Evolutionary conservation across 2,329 filamentous ascomycete species (phyloP).

Genomic region (Botrytis pseudocinerea): DNA sequence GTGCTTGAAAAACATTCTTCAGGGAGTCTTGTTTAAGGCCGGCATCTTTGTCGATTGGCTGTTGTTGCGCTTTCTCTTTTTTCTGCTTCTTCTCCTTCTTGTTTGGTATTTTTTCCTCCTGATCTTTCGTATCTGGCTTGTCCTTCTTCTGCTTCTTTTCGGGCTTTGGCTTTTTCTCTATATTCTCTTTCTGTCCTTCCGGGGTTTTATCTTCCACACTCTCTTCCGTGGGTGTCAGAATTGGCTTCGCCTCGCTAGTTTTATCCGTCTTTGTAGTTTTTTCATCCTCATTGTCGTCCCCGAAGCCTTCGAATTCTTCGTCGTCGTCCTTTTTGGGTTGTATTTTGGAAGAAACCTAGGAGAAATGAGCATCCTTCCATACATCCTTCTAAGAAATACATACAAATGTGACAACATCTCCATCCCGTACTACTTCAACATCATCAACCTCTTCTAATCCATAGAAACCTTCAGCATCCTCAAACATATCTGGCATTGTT

Average conservation of each 20-base stretch:
- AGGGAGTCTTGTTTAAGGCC: conserved; percentile 36
- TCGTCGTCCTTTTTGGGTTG: conserved; percentile 47
- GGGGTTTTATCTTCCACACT: conserved; percentile 8
- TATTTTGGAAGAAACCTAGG: conserved; percentile 35
- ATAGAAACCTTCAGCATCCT: conserved; percentile 92
- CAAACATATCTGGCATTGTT: conserved; percentile 72
- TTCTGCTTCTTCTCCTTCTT: conserved; percentile 37
- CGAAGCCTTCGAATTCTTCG: conserved; percentile 58
- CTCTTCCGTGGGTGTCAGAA: conserved; percentile 31
- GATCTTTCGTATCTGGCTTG: conserved; percentile 27
- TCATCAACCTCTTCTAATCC: conserved; percentile 90
- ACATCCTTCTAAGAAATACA: conserved; percentile 29
- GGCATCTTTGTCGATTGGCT: conserved; percentile 27
- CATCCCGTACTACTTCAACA: conserved; percentile 76
- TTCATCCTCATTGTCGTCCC: conserved; percentile 42
- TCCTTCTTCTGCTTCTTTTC: conserved; percentile 26
- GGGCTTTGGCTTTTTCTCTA: conserved; percentile 27
- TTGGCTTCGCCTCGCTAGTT: conserved; percentile 32
- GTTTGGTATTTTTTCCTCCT: conserved; percentile 28
- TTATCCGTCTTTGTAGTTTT: conserved; percentile 41
- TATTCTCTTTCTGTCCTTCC: not conserved
- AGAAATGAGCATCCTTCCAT: conserved; percentile 22
- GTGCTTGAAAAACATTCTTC: conserved; percentile 43
- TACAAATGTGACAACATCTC: conserved; percentile 59
- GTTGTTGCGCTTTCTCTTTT: conserved; percentile 37